Evolutionary conservation across 495 filamentous ascomycete species (phyloP), one percentile per base, ranked within the genome.

Genomic region (Achaetomiella virescens): DNA sequence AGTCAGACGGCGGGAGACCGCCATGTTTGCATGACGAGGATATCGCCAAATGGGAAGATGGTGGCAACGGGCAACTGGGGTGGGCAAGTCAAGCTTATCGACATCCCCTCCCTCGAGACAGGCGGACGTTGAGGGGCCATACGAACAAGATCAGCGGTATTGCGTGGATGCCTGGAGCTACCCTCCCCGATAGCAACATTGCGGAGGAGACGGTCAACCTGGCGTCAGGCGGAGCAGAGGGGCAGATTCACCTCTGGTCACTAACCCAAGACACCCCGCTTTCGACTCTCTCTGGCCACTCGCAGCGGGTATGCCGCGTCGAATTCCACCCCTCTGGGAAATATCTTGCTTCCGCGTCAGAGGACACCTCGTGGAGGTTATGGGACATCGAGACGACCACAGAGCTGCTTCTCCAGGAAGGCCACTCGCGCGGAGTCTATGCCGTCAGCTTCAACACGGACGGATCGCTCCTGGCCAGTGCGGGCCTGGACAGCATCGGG

Each of bases 301-400:
- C 81, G 11, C 89, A 84, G 14, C 85, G 93, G 48, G 92, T 97
- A 29, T 91, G 88, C 57, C 81, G 95, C 52, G 84, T 95, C 38
- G 95, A 96, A 59, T 95, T 97, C 66, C 95, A 99, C 60, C 93
- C 93, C 0, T 95, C 89, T 3, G 92, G 93, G 17, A 78, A 80
- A 52, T 97, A 92, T 63, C 80, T 97, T 21, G 93, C 93, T 1
- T 96, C 91, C 0, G 93, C 93, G 1, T 96, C 90, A 1, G 92
- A 89, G 63, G 93, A 99, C 66, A 97, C 91, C 3, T 96, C 92
- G 0, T 99, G 93, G 93, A 83, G 93, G 22, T 71, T 99, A 53
- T 99, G 95, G 95, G 95, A 99, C 65, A 80, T 97, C 0, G 82
- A 88, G 51, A 92, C 85, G 1, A 86, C 81, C 0, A 85, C 85